A percentile compares a stretch with the other conserved stretches of the same genome.
phyloP scores from a whole-genome alignment of 352 stramenopile genomes.

The Blastocystis sp. region DNA sequence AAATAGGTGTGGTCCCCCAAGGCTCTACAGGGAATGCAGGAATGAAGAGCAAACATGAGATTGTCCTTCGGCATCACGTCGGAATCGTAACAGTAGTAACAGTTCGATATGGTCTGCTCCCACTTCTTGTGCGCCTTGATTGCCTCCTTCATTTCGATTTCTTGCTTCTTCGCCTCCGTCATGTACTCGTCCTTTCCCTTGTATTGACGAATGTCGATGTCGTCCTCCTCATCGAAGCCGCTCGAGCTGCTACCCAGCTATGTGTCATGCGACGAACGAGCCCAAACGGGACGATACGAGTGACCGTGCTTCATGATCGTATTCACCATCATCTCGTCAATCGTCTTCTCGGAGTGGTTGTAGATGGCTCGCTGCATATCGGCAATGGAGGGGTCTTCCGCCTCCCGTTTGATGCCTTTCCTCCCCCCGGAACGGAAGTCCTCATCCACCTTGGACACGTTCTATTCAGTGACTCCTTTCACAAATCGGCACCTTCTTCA shows the following conservation, averaged over 20 bases:
- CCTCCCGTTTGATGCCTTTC: constrained; percentile 30
- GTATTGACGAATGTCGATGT: constrained; percentile 44
- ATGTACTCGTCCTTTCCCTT: constrained; percentile 70
- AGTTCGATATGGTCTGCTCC: constrained; percentile 56
- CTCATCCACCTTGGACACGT: neutral
- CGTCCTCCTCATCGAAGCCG: constrained; percentile 69
- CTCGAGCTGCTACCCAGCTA: constrained; percentile 54
- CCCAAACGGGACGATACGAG: constrained; percentile 5
- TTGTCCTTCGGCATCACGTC: constrained; percentile 65
- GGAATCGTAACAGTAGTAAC: constrained; percentile 68
- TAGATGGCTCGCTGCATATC: constrained; percentile 58
- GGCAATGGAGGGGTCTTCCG: constrained; percentile 27
- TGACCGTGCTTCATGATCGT: constrained; percentile 50
- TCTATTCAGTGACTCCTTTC: neutral
- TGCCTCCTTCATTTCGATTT: constrained; percentile 70
- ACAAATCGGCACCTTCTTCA: constrained; percentile 6
- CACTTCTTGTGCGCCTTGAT: constrained; percentile 61
- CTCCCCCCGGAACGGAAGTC: constrained; percentile 28
- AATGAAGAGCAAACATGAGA: constrained; percentile 31
- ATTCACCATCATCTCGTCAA: constrained; percentile 63
- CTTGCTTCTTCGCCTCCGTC: constrained; percentile 70
- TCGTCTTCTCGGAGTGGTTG: constrained; percentile 21
- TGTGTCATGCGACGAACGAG: neutral
- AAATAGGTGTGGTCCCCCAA: constrained; percentile 71
- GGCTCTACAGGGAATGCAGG: neutral